Evolutionary conservation across 768 basidiomycete genomes (phyloP).

Genomic region (Royoungia palumana): DNA sequence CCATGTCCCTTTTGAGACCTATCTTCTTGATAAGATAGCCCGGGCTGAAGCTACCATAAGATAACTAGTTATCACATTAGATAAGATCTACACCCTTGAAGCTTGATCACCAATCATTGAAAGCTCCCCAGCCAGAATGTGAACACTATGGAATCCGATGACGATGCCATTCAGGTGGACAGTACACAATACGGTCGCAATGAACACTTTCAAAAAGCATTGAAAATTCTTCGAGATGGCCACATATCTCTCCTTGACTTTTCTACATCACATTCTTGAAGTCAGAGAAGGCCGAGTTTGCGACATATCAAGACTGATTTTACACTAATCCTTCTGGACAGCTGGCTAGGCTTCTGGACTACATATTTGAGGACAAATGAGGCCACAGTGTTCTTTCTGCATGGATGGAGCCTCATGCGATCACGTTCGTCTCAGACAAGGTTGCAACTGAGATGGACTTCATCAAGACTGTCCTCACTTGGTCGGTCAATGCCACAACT

Average conservation of each 20-base stretch:
- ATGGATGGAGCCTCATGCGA: not conserved
- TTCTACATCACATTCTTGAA: not conserved
- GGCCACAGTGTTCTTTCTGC: not conserved
- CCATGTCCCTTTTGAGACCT: not conserved
- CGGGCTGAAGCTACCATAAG: not conserved
- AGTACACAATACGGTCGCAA: not conserved
- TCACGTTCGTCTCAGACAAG: not conserved
- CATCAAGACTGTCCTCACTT: not conserved
- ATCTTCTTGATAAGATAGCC: too few relatives aligned
- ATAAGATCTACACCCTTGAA: too few relatives aligned
- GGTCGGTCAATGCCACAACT: not conserved
- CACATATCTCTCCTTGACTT: constrained; percentile 3
- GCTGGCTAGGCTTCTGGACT: not conserved
- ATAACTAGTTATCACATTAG: not conserved
- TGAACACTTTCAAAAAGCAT: not conserved
- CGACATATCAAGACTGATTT: not conserved
- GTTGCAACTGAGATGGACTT: not conserved
- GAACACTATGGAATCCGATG: too few relatives aligned
- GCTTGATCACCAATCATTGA: too few relatives aligned
- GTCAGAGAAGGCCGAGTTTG: not conserved
- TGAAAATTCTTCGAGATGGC: constrained; percentile 2
- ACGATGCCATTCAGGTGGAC: too few relatives aligned
- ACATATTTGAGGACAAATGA: not conserved
- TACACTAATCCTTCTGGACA: not conserved
- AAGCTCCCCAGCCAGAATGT: too few relatives aligned